Base-by-base conservation (phyloP, 371 early-diverging fungal genomes). In the Lichtheimia ornata region DNA sequence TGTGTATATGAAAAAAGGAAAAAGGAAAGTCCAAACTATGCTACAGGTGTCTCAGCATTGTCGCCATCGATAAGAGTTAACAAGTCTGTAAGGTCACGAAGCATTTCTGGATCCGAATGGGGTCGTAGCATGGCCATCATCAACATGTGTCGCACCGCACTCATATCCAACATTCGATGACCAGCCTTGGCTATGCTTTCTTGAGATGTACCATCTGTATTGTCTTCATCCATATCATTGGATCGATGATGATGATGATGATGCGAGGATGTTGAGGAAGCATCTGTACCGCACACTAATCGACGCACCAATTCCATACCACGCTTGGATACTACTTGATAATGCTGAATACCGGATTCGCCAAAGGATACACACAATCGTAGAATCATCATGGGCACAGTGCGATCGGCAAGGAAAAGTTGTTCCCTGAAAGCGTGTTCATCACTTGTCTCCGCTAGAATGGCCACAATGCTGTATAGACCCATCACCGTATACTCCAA, bases 401-500 rank as follows among this genome's bases (percentile, higher is more conserved):
- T 79, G 64, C 67, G 76, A 63, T 66, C 83, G 58, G 25, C 66
- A 50, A 59, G 70, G 54, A 66, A 67, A 27, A 65, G 51, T 55
- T 72, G 74, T 58, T 72, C 79, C 58, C 69, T 76, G 52, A 74
- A 61, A 56, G 43, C n/a, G 7, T 44, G 54, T 18, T 61, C 61
- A 15, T 60, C 54, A 13, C 61, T 58, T 13, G 71, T 75, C 6
- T 68, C 66, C 14, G 72, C 72, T 0, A 77, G 69, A 50, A 86
- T 73, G 2, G 71, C 71, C 27, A 82, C 71, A 24, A 84, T 66
- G 58, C 84, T 83, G 67, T 81, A 84, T 22, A 80, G 62, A 5
- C 84, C 84, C 76, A 86, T 74, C 60, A 84, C 68, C 6, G 78
- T 59, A 53, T 80, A 69, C 55, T 86, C 84, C 20, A 86, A 65